These are phyloP conservation scores for Lanmaoa pseudosensibilis DNA, from an alignment of 768 basidiomycete species.

Conservation along the genomic window DNA sequence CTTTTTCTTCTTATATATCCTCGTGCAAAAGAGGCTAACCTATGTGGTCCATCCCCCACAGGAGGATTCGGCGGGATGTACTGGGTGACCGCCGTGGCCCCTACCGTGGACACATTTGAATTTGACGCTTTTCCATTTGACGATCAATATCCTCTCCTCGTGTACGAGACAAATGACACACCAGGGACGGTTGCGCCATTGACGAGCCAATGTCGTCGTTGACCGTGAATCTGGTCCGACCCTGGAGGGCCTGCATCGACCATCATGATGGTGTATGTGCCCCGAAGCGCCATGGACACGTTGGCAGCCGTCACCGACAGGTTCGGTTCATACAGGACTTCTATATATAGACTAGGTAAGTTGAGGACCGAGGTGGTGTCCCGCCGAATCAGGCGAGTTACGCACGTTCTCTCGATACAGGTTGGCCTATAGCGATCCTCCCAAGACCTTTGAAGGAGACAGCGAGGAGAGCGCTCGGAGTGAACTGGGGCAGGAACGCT, in stretches of 20 bases:
- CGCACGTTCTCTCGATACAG: constrained; percentile 57
- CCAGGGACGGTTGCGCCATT: constrained; percentile 57
- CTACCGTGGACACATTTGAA: constrained; percentile 40
- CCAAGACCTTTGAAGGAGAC: constrained; percentile 52
- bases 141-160: neutral
- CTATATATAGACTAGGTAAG: constrained; percentile 36
- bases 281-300: constrained; percentile 44
- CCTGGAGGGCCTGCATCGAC: constrained; percentile 73
- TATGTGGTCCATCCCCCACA: constrained; percentile 69
- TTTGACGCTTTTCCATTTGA: constrained; percentile 20
- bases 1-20: neutral
- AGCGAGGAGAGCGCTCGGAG: constrained; percentile 56
- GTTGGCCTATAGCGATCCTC: constrained; percentile 56
- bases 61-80: constrained; percentile 76
- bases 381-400: constrained; percentile 8
- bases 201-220: constrained; percentile 80
- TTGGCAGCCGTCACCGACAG: constrained; percentile 53
- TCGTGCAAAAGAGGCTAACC: constrained; percentile 41
- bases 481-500: constrained; percentile 56
- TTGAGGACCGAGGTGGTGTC: neutral
- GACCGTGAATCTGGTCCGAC: constrained; percentile 52
- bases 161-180: constrained; percentile 22
- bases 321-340: constrained; percentile 53
- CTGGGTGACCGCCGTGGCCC: constrained; percentile 53
- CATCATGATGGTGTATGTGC: constrained; percentile 70